Evolutionary conservation across 2,329 filamentous ascomycete genomes (phyloP), one percentile per base, ranked within the genome.

Genomic region (Aplosporella prunicola): DNA sequence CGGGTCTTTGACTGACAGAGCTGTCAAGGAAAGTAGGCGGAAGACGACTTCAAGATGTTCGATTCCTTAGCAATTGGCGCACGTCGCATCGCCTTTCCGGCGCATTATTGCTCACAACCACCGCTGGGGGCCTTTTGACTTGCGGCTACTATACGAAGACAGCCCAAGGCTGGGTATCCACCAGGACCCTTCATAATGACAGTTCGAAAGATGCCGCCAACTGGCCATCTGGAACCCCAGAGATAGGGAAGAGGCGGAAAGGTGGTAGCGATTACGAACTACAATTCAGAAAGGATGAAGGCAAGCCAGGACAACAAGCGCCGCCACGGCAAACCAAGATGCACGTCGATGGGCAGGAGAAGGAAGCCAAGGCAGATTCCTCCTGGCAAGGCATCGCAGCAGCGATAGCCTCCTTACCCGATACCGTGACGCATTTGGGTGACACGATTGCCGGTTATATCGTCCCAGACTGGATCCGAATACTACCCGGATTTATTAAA

Each of bases 391-490:
- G 51, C 2, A 54, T 60, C 13, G 48, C 53, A 9, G 45, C 40
- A 42, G 54, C 51, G 35, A 44, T 60, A 17, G 40, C 53, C 5
- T 50, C 44, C 23, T 48, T 56, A 4, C 48, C 52, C 5, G 46
- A 51, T 11, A 55, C 51, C 0, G 49, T 53, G 13, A 48, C 50
- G 8, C 57, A 61, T 9, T 45, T 74, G 30, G 60, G 63, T 13
- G 67, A 69, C 33, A 69, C 62, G 14, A 63, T 93, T 17, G 78
- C 80, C 24, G 78, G 76, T 51, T 71, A 75, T 45, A 78, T 96
- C 22, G 61, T 93, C 3, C 89, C 89, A 0, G 77, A 82, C 27
- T 96, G 89, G 89, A 78, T 82, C 22, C 80, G 77, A 45, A 56
- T 76, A 27, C 65, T 95, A 13, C 88, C 88, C 1, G 78, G 69